Base-by-base conservation (phyloP, 1,284 basidiomycete species). In the Gymnopus androsaceus region DNA sequence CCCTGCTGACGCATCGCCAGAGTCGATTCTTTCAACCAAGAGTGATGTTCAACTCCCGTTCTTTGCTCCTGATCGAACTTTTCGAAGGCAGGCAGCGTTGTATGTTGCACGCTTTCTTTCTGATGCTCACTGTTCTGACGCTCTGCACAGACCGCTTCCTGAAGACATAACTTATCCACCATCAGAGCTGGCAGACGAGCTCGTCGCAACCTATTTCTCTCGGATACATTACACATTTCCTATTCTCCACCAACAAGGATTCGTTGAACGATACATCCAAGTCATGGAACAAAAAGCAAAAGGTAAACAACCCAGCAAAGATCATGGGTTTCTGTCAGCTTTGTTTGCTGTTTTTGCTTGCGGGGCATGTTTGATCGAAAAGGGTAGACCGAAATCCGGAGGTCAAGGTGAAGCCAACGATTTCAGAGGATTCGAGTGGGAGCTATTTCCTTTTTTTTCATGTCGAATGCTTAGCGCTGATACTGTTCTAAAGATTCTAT, bases 301-400 rank as follows among this genome's bases (percentile, higher is more conserved):
- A 31, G 58, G 59, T 4, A 62, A 52, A 17, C n/a, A n/a, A n/a
- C 56, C 58, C n/a, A 44, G 41, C 15, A 59, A 50, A 38, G 58
- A 62, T 19, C 56, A 55, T 25, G 58, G 50, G 2, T 63, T 63
- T 45, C 46, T 63, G 14, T 47, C 55, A 4, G 46, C 51, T 11
- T 31, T 63, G 30, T 63, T 63, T 54, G 61, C 62, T 36, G 62
- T 63, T 3, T 63, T 63, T 51, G 62, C 62, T 3, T 63, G 62
- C 47, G 62, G 58, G 8, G 56, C 58, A 33, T 60, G 58, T 41
- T 37, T 62, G 19, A 54, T 55, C 11, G 45, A 42, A 12, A 56
- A 52, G 40, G 51, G 45, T 30, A 41, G 44, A 23, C 42, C 51
- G 14, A 51, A 59, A 38, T n/a, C 37, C 14, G 27, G 34, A 53